These are phyloP conservation scores for Lanmaoa pseudosensibilis DNA, from an alignment of 768 basidiomycete genomes.

Conservation along the genomic window DNA sequence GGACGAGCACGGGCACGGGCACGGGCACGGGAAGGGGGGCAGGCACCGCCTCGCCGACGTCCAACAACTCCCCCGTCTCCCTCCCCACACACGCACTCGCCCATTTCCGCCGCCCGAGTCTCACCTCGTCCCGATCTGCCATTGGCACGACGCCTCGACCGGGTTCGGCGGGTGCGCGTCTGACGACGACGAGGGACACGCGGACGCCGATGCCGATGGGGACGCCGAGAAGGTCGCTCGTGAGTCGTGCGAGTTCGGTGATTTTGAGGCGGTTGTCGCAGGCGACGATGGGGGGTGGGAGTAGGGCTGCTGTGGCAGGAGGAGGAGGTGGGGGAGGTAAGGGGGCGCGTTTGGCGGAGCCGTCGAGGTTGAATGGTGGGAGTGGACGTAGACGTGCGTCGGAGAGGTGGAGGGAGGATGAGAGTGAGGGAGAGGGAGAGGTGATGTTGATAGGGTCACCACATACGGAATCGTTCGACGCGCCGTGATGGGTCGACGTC, in stretches of 20 bases:
- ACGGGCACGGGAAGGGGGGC: neutral
- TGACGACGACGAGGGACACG: slow-evolving; percentile 14
- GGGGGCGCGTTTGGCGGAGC: neutral
- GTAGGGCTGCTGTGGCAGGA: neutral
- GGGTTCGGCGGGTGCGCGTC: slow-evolving; percentile 24
- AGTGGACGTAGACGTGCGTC: neutral
- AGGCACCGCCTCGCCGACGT: slow-evolving; percentile 8
- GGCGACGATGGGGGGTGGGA: slow-evolving; percentile 9
- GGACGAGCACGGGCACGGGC: neutral
- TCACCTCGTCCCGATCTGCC: neutral
- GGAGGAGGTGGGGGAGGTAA: too few relatives aligned
- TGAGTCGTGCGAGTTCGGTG: slow-evolving; percentile 31
- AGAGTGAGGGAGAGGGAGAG: slow-evolving; percentile 7
- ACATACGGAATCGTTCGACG: slow-evolving; percentile 5
- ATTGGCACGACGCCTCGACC: slow-evolving; percentile 6
- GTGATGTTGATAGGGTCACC: slow-evolving; percentile 23
- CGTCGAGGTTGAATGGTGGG: slow-evolving; percentile 3
- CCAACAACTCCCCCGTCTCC: slow-evolving; percentile 14
- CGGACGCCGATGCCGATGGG: neutral
- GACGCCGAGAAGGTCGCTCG: slow-evolving; percentile 16
- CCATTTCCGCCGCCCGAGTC: slow-evolving; percentile 3
- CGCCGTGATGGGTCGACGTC: neutral
- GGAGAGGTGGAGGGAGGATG: slow-evolving; percentile 1
- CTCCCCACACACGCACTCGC: slow-evolving; percentile 9
- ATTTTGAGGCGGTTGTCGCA: slow-evolving; percentile 25